Evolutionary conservation across 2,329 filamentous ascomycete genomes (phyloP), one percentile per base, ranked within the genome.

Genomic region (Alternaria atra): DNA sequence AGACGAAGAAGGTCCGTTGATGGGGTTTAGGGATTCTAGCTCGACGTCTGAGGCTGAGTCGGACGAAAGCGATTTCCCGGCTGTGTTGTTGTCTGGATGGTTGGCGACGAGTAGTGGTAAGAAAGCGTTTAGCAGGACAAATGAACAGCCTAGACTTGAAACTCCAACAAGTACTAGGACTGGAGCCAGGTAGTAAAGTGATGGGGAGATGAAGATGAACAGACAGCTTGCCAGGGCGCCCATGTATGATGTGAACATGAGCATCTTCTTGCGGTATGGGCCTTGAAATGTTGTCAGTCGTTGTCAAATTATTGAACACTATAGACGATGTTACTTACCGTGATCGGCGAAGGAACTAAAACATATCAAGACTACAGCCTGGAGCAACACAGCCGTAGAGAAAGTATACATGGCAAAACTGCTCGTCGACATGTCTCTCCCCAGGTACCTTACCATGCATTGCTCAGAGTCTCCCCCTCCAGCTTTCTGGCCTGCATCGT

Each of bases 321-420:
- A 13, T 25, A 1, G 1, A 15, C 2, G 3, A 47, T 27, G 29
- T 6, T 12, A 69, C 63, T 87, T 90, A 77, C 94, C 94, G 80
- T 97, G 92, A 77, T 98, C 94, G 46, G 94, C 94, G 27, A 94
- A 93, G 47, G 92, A 94, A 73, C 92, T 96, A 80, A 97, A 96
- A 69, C 92, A 95, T 65, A 97, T 90, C 46, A 98, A 91, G 6
- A 97, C 84, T n/a, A 97, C 77, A 1, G 93, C 91, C 76, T 97
- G 94, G 9, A 96, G 79, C 23, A 97, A 79, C 1, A 97, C 94
- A 71, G 93, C 96, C 69, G 94, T 81, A 47, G 92, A 95, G 77
- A 97, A 97, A 0, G 93, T 97, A 78, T 97, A 97, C 91, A 97
- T 93, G 69, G 92, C 93, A 77, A 97, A 97, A 77, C 92, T 96